Evolutionary conservation across 768 basidiomycete genomes (phyloP), one percentile per base, ranked within the genome.

Genomic region (Boletellus sp.): DNA sequence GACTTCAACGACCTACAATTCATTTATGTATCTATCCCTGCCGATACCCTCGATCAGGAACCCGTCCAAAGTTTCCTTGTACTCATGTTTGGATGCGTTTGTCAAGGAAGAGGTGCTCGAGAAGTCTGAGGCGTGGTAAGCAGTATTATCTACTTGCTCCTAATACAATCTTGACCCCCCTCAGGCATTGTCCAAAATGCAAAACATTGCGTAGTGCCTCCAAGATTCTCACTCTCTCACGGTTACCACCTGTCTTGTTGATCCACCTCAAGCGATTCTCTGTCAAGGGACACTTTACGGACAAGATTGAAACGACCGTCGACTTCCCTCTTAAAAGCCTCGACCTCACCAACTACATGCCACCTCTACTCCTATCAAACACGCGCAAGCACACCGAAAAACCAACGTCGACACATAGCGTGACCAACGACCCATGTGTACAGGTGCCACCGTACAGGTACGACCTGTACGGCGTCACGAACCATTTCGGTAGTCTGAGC

Each of bases 1-100:
- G 94, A 97, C 94, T 5, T 96, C 94, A 24, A 98, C 94, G 23
- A 97, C 94, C 5, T 98, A 94, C 60, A 96, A 97, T 64, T 79
- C 89, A 7, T 98, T 98, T 70, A 98, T 96, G 76, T 94, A 94
- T 54, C 77, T 99, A 45, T 87, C 92, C 45, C 66, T 99, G 42
- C 94, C 95, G 1, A 84, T 99, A 42, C 94, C 94, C 2, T 72
- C 79, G 17, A 73, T 76, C 23, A 78, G 78, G 48, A 74, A 75
- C 20, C 73, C 78, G 4, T 66, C 67, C 20, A 84, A 80, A 58
- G 81, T 90, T 22, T 76, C 85, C 2, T 73, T 99, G 38, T 77
- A 85, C 50, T 79, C 83, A 23, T 94, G 95, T 67, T 74, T 99
- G 53, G 87, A 96, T 58, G 82, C 85, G 2, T 94, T 99, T 65